phyloP scores from a whole-genome alignment of 2,329 filamentous ascomycete species.

The Stachybotrys chlorohalonatus region DNA sequence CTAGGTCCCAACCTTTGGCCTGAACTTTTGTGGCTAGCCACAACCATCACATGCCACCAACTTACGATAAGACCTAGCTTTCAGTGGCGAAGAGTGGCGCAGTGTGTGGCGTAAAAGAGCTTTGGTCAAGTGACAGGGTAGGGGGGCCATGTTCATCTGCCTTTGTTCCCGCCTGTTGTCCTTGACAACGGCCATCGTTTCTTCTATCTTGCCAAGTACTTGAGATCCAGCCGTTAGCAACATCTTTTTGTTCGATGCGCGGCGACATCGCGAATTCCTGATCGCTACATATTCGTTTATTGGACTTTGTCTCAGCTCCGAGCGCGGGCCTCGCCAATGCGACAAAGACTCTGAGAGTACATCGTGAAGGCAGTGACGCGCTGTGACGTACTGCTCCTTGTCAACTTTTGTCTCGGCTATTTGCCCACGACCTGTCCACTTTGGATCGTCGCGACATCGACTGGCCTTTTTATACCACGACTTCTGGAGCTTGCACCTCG shows the following conservation, averaged over 20 bases:
- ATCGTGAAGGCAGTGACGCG: background rate
- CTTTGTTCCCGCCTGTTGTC: conserved; percentile 20
- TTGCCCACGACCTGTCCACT: background rate
- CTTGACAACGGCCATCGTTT: conserved; percentile 23
- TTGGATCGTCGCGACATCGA: background rate
- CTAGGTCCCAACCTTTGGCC: background rate
- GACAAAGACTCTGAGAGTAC: background rate
- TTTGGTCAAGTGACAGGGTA: conserved; percentile 13
- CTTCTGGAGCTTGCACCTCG: background rate
- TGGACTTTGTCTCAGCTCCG: background rate
- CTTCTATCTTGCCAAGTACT: background rate
- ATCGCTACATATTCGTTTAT: background rate
- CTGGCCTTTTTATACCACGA: background rate
- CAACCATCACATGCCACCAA: background rate
- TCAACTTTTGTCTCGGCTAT: background rate
- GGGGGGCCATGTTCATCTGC: background rate
- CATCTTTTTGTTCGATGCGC: background rate
- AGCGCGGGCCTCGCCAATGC: too few species aligned
- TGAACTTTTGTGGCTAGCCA: background rate
- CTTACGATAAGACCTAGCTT: background rate
- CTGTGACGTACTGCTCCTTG: background rate
- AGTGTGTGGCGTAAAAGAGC: background rate
- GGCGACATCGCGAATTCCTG: background rate
- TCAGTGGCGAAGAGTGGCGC: background rate
- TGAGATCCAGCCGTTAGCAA: background rate